phyloP scores from a whole-genome alignment of 2,329 filamentous ascomycete species.

The Colletotrichum cuscutae region DNA sequence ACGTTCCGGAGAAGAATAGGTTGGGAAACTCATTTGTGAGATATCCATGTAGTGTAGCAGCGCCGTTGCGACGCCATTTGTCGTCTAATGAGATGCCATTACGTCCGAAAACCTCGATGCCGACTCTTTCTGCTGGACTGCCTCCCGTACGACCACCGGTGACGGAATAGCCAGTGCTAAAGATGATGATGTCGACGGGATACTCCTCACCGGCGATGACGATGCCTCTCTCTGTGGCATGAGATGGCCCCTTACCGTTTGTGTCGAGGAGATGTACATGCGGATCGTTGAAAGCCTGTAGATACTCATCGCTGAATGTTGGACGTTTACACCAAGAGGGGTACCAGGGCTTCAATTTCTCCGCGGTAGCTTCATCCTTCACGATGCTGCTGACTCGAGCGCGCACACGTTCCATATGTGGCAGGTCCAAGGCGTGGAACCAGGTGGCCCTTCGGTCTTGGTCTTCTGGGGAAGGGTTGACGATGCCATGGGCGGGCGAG shows the following conservation, averaged over 20 bases:
- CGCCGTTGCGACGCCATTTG: conserved; percentile 33
- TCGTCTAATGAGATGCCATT: conserved; percentile 26
- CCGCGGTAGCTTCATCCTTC: conserved; percentile 59
- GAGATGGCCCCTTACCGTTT: conserved; percentile 54
- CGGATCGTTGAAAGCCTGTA: conserved; percentile 65
- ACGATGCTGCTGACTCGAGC: conserved; percentile 59
- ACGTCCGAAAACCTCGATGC: conserved; percentile 30
- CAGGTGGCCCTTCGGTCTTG: conserved; percentile 49
- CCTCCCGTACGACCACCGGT: neutral
- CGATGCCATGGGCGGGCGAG: conserved; percentile 33
- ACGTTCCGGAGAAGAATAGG: conserved; percentile 34
- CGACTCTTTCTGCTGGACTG: conserved; percentile 32
- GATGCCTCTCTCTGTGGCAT: conserved; percentile 58
- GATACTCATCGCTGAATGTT: conserved; percentile 68
- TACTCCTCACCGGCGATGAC: conserved; percentile 58
- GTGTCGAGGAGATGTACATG: conserved; percentile 64
- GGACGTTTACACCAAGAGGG: conserved; percentile 71
- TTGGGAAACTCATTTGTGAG: conserved; percentile 37
- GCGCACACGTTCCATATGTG: conserved; percentile 54
- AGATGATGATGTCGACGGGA: conserved; percentile 48
- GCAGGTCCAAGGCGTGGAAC: conserved; percentile 38
- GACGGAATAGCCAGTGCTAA: conserved; percentile 33
- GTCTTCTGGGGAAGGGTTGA: conserved; percentile 11
- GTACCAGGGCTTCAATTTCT: conserved; percentile 68
- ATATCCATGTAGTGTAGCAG: conserved; percentile 34